Conservation (phyloP, 1,284 basidiomycete species). For the Xanthoconium separans region DNA sequence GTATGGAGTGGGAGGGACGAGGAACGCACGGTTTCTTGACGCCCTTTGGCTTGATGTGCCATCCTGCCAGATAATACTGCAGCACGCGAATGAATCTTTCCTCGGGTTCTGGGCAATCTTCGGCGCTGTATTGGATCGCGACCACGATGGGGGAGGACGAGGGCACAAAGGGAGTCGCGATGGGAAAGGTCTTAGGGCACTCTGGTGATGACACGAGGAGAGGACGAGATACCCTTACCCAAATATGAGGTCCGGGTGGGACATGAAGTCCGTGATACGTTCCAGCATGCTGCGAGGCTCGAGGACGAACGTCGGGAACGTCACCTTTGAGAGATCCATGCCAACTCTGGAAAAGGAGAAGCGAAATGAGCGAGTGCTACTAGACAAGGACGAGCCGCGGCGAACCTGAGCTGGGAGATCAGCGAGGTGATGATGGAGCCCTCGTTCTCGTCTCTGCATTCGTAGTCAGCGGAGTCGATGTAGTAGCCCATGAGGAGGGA, state of each 20-base stretch:
- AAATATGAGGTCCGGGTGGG: constrained; percentile 97
- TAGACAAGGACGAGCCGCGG: constrained; percentile 3
- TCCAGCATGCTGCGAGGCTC: constrained; percentile 94
- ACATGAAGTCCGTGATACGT: constrained; percentile 98
- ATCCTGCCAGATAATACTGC: constrained; percentile 96
- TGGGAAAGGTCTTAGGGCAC: constrained; percentile 18
- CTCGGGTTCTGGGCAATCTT: constrained; percentile 75
- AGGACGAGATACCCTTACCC: constrained; percentile 56
- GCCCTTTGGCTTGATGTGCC: constrained; percentile 99
- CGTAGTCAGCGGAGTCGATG: constrained; percentile 28
- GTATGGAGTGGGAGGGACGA: constrained; percentile 1
- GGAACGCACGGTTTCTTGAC: constrained; percentile 94
- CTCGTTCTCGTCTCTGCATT: constrained; percentile 69
- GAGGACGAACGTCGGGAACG: constrained; percentile 92
- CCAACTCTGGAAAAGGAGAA: constrained; percentile 60
- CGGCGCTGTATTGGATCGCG: constrained; percentile 46
- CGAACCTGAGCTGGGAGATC: constrained; percentile 82
- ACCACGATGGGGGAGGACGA: neutral
- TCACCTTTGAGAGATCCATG: constrained; percentile 95
- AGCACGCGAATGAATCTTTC: constrained; percentile 91
- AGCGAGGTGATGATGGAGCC: constrained; percentile 77
- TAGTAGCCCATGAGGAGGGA: constrained; percentile 28
- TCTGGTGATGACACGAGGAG: constrained; percentile 13
- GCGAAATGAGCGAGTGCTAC: constrained; percentile 5
- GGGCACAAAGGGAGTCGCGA: constrained; percentile 7